Evolutionary conservation across 23 red algal genomes (phyloP).

Genomic region (Gracilaria vermiculophylla): DNA sequence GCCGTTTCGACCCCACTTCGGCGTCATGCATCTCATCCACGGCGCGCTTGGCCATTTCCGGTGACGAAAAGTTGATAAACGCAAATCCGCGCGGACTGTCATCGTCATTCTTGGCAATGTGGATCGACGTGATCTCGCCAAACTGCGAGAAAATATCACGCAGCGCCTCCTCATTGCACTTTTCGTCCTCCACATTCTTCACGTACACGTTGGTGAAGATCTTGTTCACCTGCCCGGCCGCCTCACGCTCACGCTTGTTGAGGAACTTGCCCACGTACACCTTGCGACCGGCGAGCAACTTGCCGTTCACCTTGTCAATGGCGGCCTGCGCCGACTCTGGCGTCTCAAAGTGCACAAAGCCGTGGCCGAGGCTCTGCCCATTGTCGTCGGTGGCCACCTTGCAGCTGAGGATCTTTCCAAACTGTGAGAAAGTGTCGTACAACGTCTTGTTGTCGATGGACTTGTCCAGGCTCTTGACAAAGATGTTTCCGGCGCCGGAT

Average conservation of each 20-base stretch:
- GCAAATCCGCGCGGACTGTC: constrained; percentile 81
- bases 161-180: constrained; percentile 72
- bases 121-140: constrained; percentile 91
- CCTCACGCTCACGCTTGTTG: constrained; percentile 92
- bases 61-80: constrained; percentile 95
- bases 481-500: constrained; percentile 88
- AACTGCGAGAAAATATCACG: constrained; percentile 80
- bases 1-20: constrained; percentile 63
- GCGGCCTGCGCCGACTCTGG: constrained; percentile 79
- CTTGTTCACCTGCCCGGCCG: constrained; percentile 76
- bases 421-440: constrained; percentile 95
- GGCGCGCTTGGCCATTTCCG: constrained; percentile 82
- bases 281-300: constrained; percentile 77
- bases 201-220: constrained; percentile 97
- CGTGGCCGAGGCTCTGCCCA: constrained; percentile 89
- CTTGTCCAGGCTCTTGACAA: constrained; percentile 98
- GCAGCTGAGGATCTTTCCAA: constrained; percentile 95
- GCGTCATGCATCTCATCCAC: constrained; percentile 84
- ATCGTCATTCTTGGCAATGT: constrained; percentile 59
- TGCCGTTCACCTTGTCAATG: constrained; percentile 88
- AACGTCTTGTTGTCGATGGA: constrained; percentile 93
- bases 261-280: constrained; percentile 93
- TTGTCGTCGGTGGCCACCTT: constrained; percentile 92
- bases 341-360: constrained; percentile 97
- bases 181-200: constrained; percentile 89